Evolutionary conservation across 352 stramenopile genomes (phyloP), one percentile per base, ranked within the genome.

Genomic region (Phytopythium chamaehyphon): DNA sequence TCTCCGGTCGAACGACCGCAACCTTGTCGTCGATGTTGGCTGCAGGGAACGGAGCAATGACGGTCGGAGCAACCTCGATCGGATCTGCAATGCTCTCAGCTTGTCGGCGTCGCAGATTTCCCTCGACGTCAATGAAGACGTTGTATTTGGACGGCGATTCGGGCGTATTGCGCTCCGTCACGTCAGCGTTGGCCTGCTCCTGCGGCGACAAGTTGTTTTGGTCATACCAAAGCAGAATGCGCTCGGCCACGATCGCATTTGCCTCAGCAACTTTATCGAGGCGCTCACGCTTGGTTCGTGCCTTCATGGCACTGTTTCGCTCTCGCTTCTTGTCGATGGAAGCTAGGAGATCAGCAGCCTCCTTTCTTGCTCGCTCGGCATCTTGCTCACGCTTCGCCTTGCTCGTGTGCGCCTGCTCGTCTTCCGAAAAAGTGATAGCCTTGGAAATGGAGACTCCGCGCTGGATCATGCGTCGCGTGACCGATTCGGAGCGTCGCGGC

Each of bases 41-140:
- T 2, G 43, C 37, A 9, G 24, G 24, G n/a, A 49, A 11, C 4
- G 12, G 23, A 8, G 15, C 42, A 7, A 37, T 23, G 14, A 28
- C 24, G 8, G 23, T 37, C 24, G 23, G 22, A 12, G 42, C 43
- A 26, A 24, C n/a, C 26, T 49, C 43, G 5, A 49, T 7, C 8
- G 24, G 7, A 2, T 18, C 43, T 4, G 9, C 24, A 9, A 9
- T 31, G 8, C 21, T 12, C 28, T 33, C 12, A 9, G 6, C n/a
- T 16, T 15, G 28, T n/a, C 65, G 58, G 24, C 72, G 70, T 10
- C 73, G 68, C 16, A 84, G 47, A 43, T 86, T 86, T 0, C 72
- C 72, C 14, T 72, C 58, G 0, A 59, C 8, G 31, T 86, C 75
- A 46, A 86, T 72, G 47, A 71, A 86, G 15, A 62, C 57, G 38